Percentiles rank a stretch among this genome's conserved stretches.
These are phyloP conservation scores for Boletales sp. DNA, from an alignment of 768 basidiomycete genomes.

Conservation along the genomic window DNA sequence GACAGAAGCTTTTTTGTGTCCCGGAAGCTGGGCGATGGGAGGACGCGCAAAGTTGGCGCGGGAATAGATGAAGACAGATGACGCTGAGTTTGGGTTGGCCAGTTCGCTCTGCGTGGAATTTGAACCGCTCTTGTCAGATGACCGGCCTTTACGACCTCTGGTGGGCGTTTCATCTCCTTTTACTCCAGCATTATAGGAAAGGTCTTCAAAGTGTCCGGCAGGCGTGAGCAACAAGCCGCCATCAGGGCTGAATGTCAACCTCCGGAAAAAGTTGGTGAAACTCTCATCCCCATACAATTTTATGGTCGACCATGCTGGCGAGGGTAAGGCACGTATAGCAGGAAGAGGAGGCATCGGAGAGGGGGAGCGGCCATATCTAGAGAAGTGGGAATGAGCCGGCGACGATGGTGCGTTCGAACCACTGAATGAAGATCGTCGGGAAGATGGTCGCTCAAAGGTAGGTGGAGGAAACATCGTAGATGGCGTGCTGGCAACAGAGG, in stretches of 20 bases:
- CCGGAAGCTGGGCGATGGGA: constrained; percentile 92
- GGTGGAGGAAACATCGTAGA: constrained; percentile 43
- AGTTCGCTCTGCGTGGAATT: constrained; percentile 30
- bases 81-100: constrained; percentile 37
- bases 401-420: constrained; percentile 79
- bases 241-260: constrained; percentile 92
- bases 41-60: constrained; percentile 91
- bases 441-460: constrained; percentile 62
- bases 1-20: constrained; percentile 93
- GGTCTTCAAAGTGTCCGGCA: constrained; percentile 96
- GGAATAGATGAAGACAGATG: constrained; percentile 91
- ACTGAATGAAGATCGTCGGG: constrained; percentile 63
- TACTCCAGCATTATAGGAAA: constrained; percentile 45
- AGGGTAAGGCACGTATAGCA: constrained; percentile 74
- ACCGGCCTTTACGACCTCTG: constrained; percentile 58
- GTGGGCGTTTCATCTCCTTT: constrained; percentile 41
- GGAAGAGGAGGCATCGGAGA: constrained; percentile 92
- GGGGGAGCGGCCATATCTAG: constrained; percentile 75
- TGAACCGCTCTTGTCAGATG: constrained; percentile 31
- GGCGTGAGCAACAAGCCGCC: constrained; percentile 92
- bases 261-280: constrained; percentile 92
- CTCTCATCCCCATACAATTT: constrained; percentile 94
- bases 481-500: constrained; percentile 66
- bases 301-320: constrained; percentile 62
- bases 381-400: constrained; percentile 52